These are phyloP conservation scores for Toxoplasma gondii DNA, from an alignment of 169 alveolate species.

Conservation along the genomic window DNA sequence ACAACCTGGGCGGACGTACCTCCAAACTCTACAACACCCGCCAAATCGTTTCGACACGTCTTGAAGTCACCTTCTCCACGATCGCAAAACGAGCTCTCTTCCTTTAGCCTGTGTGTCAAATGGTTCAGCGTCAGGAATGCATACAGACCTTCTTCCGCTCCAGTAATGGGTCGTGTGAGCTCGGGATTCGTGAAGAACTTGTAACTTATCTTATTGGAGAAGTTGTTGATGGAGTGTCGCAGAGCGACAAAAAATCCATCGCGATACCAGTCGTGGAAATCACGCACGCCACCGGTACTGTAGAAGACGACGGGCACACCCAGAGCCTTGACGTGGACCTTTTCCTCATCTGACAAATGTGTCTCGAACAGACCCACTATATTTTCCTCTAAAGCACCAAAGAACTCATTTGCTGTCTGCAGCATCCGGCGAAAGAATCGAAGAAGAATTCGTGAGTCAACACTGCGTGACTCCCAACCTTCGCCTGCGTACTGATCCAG, in stretches of 20 bases:
- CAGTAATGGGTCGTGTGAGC: conserved; percentile 37
- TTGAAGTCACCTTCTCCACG: neutral
- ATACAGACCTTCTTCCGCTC: conserved; percentile 41
- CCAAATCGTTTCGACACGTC: neutral
- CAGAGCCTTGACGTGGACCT: neutral
- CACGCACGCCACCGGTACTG: conserved; percentile 58
- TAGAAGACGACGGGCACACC: conserved; percentile 50
- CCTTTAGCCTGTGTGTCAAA: neutral
- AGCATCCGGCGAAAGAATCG: neutral
- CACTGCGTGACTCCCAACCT: conserved; percentile 29
- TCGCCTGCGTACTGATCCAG: conserved; percentile 39
- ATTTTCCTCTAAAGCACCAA: neutral
- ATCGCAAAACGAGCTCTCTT: neutral
- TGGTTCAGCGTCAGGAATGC: conserved; percentile 46
- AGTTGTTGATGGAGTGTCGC: neutral
- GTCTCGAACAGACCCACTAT: neutral
- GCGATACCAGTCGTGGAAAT: conserved; percentile 42
- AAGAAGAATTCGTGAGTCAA: neutral
- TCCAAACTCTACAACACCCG: conserved; percentile 48
- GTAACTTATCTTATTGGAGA: neutral
- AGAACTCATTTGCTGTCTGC: neutral
- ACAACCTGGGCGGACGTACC: conserved; percentile 52
- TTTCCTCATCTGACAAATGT: neutral
- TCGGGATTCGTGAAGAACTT: conserved; percentile 30
- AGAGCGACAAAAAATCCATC: conserved; percentile 34